Evolutionary conservation across 2,329 filamentous ascomycete species (phyloP).

Genomic region (Clarireedia monteithiana): DNA sequence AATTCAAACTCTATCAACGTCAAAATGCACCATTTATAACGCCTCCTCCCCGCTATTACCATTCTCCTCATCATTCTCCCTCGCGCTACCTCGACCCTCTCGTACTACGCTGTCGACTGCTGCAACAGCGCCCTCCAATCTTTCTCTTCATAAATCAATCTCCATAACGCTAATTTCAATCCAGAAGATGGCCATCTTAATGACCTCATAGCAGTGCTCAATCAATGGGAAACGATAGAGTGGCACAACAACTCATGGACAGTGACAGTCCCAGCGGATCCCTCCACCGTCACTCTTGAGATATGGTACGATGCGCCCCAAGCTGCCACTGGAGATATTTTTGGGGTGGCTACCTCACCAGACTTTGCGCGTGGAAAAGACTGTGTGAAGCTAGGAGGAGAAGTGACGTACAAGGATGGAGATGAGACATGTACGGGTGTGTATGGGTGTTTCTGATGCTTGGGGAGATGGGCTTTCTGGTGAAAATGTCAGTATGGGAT

Average conservation of each 20-base stretch:
- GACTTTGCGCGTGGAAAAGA: not conserved
- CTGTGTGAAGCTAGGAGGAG: not conserved
- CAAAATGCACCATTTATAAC: too few relatives aligned
- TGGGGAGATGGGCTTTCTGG: too few relatives aligned
- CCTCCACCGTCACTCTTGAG: not conserved
- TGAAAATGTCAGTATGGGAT: too few relatives aligned
- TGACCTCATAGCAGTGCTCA: not conserved
- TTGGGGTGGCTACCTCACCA: not conserved
- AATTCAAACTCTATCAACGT: too few relatives aligned
- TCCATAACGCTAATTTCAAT: not conserved
- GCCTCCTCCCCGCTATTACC: too few relatives aligned
- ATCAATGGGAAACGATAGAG: not conserved
- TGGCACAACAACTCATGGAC: not conserved
- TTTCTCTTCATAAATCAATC: not conserved
- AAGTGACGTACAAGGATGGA: too few relatives aligned
- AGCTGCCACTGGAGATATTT: not conserved
- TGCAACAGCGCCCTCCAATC: not conserved
- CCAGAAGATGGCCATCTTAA: not conserved
- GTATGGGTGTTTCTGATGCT: too few relatives aligned
- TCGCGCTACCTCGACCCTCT: too few relatives aligned
- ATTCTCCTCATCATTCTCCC: too few relatives aligned
- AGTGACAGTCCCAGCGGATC: not conserved
- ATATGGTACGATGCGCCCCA: not conserved
- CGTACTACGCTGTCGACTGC: not conserved
- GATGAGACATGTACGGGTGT: too few relatives aligned